Base-by-base conservation (phyloP, 768 basidiomycete species). In the Tylopilus subfusipes region DNA sequence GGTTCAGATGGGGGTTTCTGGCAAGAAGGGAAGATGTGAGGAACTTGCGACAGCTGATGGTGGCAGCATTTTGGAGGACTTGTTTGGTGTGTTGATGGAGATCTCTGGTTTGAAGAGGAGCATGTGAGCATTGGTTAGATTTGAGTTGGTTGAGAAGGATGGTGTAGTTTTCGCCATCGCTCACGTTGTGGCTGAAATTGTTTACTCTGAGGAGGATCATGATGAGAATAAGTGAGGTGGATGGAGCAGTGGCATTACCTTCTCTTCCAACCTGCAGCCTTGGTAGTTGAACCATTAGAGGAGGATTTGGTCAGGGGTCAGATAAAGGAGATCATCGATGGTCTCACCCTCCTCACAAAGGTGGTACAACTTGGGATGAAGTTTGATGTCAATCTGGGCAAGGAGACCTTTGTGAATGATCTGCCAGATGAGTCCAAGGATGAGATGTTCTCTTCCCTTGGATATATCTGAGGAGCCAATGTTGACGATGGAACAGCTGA, bases 401-500 rank as follows among this genome's bases (percentile, higher is more conserved):
- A 99, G 84, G 59, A 99, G 76, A 62, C 97, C 97, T 53, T 90
- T 79, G 43, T 97, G 82, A 63, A 99, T 99, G 75, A 99, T 82
- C 73, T 99, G 97, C 97, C 97, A 98, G 68, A 98, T 98, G 60
- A 99, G 76, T 22, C 97, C 97, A 12, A 99, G 84, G 60, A 99
- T 98, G 48, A 99, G 81, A 74, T 98, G 96, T 68, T 99, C 96
- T 54, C 90, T 78, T 16, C 96, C 94, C 60, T 95, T 95, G 25
- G 93, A 81, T 47, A 99, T 76, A 74, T 99, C 97, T 3, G 83
- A 80, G 0, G 96, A 88, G 24, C 97, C 97, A 59, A 99, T 98
- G 74, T 99, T 99, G 73, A 99, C 96, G 50, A 98, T 93, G 2
- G 93, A 95, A 67, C 97, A 97, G 33, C 97, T 96, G 60, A 99